Conservation (phyloP, 1,284 basidiomycete genomes). For the Cryptococcus wingfieldii region DNA sequence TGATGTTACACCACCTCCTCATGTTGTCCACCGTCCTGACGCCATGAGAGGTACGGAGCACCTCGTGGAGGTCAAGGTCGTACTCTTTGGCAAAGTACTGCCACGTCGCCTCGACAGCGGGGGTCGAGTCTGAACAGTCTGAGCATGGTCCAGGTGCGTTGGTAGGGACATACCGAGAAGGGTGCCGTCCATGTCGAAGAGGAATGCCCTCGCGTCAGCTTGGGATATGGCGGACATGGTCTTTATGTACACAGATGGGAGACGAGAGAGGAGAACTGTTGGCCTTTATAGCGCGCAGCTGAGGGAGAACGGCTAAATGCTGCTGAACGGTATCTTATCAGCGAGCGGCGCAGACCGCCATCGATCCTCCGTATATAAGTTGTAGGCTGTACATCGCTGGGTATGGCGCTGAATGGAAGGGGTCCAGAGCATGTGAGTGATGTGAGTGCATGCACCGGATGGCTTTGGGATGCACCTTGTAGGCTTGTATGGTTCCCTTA, state of each 20-base stretch:
- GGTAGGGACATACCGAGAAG: conserved; percentile 33
- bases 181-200: conserved; percentile 49
- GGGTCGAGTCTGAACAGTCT: conserved; percentile 39
- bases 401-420: no score
- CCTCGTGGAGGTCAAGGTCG: conserved; percentile 42
- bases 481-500: no score
- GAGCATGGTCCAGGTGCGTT: neutral
- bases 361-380: no score
- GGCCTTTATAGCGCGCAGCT: no score
- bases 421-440: no score
- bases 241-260: neutral
- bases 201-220: conserved; percentile 14
- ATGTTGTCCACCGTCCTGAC: conserved; percentile 67
- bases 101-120: conserved; percentile 46
- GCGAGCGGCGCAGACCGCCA: no score
- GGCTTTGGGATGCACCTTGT: no score
- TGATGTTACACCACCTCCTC: conserved; percentile 61
- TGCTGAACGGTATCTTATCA: no score
- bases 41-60: conserved; percentile 59
- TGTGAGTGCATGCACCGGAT: no score
- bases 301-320: no score
- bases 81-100: conserved; percentile 41
- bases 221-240: conserved; percentile 3
- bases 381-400: no score
- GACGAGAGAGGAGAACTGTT: no score